Evolutionary conservation across 345 rosid genomes (phyloP).

Genomic region (Murraya paniculata): DNA sequence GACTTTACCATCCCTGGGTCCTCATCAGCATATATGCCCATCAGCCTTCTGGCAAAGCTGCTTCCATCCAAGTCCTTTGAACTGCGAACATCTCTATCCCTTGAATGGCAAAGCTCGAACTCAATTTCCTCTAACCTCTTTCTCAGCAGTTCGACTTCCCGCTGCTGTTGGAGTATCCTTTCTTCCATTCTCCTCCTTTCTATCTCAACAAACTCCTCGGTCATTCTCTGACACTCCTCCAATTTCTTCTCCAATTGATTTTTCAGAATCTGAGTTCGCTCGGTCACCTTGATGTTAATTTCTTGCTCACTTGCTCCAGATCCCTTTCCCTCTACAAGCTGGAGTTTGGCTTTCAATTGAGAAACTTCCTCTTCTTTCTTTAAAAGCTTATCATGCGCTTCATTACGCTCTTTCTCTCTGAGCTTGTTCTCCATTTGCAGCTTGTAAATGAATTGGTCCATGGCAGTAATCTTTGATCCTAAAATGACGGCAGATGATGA

Average conservation of each 20-base stretch:
- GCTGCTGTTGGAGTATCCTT: conserved; percentile 80
- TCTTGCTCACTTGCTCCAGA: conserved; percentile 59
- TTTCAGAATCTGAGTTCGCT: conserved; percentile 51
- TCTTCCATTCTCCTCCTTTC: conserved; percentile 97
- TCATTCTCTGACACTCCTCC: conserved; percentile 77
- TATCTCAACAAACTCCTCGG: conserved; percentile 76
- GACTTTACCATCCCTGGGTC: conserved; percentile 95
- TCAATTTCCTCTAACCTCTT: conserved; percentile 78
- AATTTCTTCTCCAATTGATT: conserved; percentile 66
- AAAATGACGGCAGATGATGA: conserved; percentile 55
- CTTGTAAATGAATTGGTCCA: conserved; percentile 84
- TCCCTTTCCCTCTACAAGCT: conserved; percentile 49
- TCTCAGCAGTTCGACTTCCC: conserved; percentile 81
- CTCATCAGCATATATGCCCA: conserved; percentile 61
- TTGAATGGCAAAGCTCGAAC: conserved; percentile 42
- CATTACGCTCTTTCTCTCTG: conserved; percentile 73
- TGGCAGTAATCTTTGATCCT: conserved; percentile 79
- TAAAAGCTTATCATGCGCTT: conserved; percentile 65
- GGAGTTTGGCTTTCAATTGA: conserved; percentile 46
- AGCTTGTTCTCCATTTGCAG: conserved; percentile 85
- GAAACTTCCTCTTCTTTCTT: conserved; percentile 87
- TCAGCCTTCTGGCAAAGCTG: conserved; percentile 69
- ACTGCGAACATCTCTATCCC: conserved; percentile 30
- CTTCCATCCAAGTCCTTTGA: conserved; percentile 49
- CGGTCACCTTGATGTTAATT: conserved; percentile 71